Evolutionary conservation across 2,329 filamentous ascomycete species (phyloP).

Genomic region (Aspergillus awamori): DNA sequence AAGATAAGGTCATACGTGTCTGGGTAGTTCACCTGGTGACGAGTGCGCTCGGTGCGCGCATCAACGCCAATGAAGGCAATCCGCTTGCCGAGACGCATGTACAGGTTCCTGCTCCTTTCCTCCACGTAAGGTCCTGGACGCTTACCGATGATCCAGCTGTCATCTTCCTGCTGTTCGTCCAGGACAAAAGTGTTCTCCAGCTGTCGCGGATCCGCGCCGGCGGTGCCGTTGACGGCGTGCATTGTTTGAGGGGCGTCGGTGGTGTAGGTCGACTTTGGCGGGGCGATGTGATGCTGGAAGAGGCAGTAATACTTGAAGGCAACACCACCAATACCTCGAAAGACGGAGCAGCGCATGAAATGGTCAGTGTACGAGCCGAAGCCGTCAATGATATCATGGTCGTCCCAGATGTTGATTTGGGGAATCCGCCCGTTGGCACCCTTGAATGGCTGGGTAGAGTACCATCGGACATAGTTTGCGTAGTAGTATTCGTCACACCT

Average conservation of each 20-base stretch:
- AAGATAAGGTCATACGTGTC: conserved; percentile 66
- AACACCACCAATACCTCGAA: conserved; percentile 65
- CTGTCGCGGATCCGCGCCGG: conserved; percentile 68
- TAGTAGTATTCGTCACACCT: conserved; percentile 66
- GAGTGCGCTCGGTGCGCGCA: conserved; percentile 73
- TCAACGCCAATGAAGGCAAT: conserved; percentile 66
- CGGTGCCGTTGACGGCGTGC: conserved; percentile 51
- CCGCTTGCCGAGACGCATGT: conserved; percentile 65
- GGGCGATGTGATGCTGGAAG: conserved; percentile 77
- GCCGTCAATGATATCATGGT: conserved; percentile 68
- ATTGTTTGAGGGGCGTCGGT: conserved; percentile 67
- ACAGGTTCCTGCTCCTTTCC: conserved; percentile 62
- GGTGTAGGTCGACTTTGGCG: conserved; percentile 82
- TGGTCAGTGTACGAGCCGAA: conserved; percentile 68
- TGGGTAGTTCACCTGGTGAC: conserved; percentile 88
- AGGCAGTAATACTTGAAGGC: conserved; percentile 65
- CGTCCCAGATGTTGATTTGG: conserved; percentile 68
- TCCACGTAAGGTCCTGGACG: conserved; percentile 70
- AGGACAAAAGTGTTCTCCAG: conserved; percentile 74
- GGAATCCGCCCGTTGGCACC: conserved; percentile 64
- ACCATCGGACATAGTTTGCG: conserved; percentile 66
- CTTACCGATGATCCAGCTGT: conserved; percentile 77
- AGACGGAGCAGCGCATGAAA: conserved; percentile 68
- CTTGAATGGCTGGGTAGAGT: conserved; percentile 67
- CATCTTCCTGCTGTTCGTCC: conserved; percentile 59